Conservation (phyloP, 106 monocot genomes). For the Dioscorea dumetorum region DNA sequence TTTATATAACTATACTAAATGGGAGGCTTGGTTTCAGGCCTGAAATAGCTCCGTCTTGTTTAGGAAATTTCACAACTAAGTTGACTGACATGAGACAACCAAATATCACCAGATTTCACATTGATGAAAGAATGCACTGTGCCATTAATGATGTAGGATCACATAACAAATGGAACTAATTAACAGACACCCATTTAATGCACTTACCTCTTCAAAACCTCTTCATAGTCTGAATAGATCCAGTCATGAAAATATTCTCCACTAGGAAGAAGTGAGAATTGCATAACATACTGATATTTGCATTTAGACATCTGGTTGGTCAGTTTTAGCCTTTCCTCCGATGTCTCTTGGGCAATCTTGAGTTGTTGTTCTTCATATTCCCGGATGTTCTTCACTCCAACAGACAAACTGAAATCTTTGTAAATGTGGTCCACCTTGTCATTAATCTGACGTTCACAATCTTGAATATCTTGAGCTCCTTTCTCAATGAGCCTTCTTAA, state of each 20-base stretch:
- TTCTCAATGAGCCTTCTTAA: conserved; percentile 44
- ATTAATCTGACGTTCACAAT: conserved; percentile 83
- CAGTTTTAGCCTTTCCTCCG: conserved; percentile 70
- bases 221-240: too few relatives aligned
- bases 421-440: conserved; percentile 84
- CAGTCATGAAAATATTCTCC: too few relatives aligned
- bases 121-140: background rate
- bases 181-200: too few relatives aligned
- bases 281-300: conserved; percentile 86
- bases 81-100: background rate
- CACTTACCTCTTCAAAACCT: too few relatives aligned
- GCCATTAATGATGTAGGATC: too few relatives aligned
- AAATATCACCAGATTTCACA: background rate
- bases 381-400: conserved; percentile 94
- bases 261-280: background rate
- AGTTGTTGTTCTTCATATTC: conserved; percentile 97
- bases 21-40: too few relatives aligned
- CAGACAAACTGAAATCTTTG: conserved; percentile 82
- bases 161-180: too few relatives aligned
- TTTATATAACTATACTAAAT: too few relatives aligned
- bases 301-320: conserved; percentile 91
- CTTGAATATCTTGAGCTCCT: conserved; percentile 54
- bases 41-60: too few relatives aligned
- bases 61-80: too few relatives aligned
- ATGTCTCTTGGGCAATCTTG: conserved; percentile 71